These are phyloP conservation scores for Emmonsia crescens DNA, from an alignment of 2,329 filamentous ascomycete species.

Conservation along the genomic window DNA sequence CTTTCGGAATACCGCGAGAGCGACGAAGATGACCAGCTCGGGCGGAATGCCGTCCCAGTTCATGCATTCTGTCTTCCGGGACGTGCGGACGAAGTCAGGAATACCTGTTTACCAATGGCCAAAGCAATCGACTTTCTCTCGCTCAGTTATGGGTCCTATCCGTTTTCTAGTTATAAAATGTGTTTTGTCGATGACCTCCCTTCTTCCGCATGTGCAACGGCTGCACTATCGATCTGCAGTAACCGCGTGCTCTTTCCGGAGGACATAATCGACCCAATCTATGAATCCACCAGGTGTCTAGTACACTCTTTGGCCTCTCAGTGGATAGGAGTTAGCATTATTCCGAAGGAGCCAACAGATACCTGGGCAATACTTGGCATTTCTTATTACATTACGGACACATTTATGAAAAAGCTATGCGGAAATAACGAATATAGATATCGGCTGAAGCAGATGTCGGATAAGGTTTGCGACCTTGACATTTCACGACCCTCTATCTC, in stretches of 20 bases:
- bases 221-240: constrained; percentile 79
- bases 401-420: constrained; percentile 80
- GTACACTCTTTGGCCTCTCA: constrained; percentile 80
- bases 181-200: constrained; percentile 88
- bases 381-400: constrained; percentile 88
- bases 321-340: constrained; percentile 89
- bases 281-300: constrained; percentile 67
- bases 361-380: constrained; percentile 84
- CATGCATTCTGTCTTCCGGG: constrained; percentile 86
- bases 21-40: constrained; percentile 83
- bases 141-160: constrained; percentile 78
- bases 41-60: constrained; percentile 76
- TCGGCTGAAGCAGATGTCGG: constrained; percentile 73
- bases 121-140: constrained; percentile 84
- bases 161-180: constrained; percentile 83
- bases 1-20: constrained; percentile 80
- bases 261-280: constrained; percentile 73
- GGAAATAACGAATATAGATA: constrained; percentile 94
- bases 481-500: constrained; percentile 70
- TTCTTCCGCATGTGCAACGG: constrained; percentile 62
- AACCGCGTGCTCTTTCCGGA: constrained; percentile 74
- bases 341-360: constrained; percentile 69
- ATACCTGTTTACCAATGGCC: constrained; percentile 76
- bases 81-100: constrained; percentile 68
- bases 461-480: constrained; percentile 72